These are phyloP conservation scores for Trichoderma simmonsii DNA, from an alignment of 2,329 filamentous ascomycete genomes.

Conservation along the genomic window DNA sequence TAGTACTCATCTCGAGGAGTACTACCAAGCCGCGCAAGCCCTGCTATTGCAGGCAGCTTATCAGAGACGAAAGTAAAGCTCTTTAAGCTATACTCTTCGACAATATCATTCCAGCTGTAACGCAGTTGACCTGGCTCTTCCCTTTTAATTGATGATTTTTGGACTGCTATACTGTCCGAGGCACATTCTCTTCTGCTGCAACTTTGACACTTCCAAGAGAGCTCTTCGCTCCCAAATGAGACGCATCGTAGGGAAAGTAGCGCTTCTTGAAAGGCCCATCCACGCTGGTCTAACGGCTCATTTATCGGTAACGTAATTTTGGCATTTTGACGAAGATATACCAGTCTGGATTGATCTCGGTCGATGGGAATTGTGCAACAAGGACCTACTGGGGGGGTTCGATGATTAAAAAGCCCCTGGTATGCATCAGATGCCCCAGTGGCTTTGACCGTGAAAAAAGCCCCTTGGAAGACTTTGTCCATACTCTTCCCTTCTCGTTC, in stretches of 20 bases:
- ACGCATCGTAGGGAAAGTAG: not conserved
- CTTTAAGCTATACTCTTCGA: not conserved
- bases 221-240: not conserved
- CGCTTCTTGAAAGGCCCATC: not conserved
- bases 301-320: not conserved
- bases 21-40: not conserved
- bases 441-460: not conserved
- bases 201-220: not conserved
- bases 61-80: not conserved
- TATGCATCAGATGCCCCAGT: not conserved
- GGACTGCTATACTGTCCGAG: not conserved
- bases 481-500: not conserved
- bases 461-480: not conserved
- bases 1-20: not conserved
- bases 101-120: not conserved
- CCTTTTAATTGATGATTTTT: not conserved
- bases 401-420: not conserved
- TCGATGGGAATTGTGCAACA: not conserved
- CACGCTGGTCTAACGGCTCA: not conserved
- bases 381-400: not conserved
- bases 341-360: not conserved
- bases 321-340: not conserved
- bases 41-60: not conserved
- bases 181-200: not conserved
- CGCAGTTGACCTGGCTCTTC: not conserved